Evolutionary conservation across 139 green algal genomes (phyloP).

Genomic region (Micractinium conductrix): DNA sequence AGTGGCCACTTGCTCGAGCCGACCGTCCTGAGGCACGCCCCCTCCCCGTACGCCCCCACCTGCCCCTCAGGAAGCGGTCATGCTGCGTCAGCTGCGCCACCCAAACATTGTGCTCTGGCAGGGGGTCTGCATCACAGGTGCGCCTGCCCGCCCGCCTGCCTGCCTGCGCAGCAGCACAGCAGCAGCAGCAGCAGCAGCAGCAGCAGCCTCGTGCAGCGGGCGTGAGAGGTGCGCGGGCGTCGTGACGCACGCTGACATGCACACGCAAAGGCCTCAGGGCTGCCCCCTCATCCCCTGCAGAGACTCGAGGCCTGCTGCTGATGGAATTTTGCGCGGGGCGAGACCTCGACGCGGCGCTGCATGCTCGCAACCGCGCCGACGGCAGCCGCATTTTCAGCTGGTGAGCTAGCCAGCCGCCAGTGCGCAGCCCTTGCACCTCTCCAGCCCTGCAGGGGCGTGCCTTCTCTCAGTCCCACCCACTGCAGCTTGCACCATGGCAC

Average conservation of each 20-base stretch:
- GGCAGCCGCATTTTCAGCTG: background rate
- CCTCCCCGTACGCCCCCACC: background rate
- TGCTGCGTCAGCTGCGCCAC: conserved; percentile 12
- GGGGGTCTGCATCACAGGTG: background rate
- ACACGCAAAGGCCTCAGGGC: too few relatives aligned
- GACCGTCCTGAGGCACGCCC: background rate
- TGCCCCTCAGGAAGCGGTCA: background rate
- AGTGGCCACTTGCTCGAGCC: background rate
- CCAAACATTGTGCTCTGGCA: background rate
- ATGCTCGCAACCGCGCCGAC: background rate
- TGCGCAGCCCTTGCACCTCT: too few relatives aligned
- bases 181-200: background rate
- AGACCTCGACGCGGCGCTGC: conserved; percentile 3
- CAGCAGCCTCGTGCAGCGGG: background rate
- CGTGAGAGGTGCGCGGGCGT: background rate
- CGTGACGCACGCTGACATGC: background rate
- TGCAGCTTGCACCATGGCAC: too few relatives aligned
- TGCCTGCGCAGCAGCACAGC: background rate
- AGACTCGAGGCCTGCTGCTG: background rate
- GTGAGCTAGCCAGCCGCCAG: too few relatives aligned
- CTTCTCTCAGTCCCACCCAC: too few relatives aligned
- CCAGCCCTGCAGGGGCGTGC: too few relatives aligned
- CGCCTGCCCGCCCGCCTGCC: background rate
- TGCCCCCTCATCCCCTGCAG: background rate
- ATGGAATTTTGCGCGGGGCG: conserved; percentile 1